Evolutionary conservation across 2,329 filamentous ascomycete genomes (phyloP), one percentile per base, ranked within the genome.

Genomic region (Fonsecaea erecta): DNA sequence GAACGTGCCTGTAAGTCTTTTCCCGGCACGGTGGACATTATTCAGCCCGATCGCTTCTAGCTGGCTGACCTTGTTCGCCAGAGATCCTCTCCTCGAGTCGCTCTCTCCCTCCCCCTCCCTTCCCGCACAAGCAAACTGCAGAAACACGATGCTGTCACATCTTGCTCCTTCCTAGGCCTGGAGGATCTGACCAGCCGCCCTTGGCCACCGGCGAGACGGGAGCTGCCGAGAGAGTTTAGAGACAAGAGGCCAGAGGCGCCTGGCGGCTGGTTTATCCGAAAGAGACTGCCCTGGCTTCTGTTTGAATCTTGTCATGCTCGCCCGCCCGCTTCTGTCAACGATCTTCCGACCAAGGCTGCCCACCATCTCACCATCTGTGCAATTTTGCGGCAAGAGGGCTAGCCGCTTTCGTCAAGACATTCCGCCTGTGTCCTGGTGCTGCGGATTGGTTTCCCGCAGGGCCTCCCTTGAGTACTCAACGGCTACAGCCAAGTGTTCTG

Each of bases 91-190:
- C 6, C 37, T 40, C 16, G 9, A 2, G 18, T 8, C n/a, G n/a
- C 5, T 11, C 37, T 4, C 37, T n/a, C 14, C 11, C 21, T 48
- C 18, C 26, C 11, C 18, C 43, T 48, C 43, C 26, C 43, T 14
- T 16, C 43, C n/a, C 18, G 11, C 43, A 24, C 21, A 48, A 48
- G 43, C 43, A 48, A 48, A 48, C 43, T 48, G 43, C 43, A 48
- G 43, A 48, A n/a, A 30, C 11, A 48, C 18, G 21, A 48, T 48
- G 43, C 43, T 48, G 43, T 48, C 43, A 48, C 43, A 48, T 48
- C 43, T 48, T 48, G 18, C 18, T 7, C 6, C 11, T 24, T 48
- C 43, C 43, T 8, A 24, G 11, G 26, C 43, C 43, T 48, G 11
- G 4, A 12, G 43, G 6, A 24, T 9, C 26, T 48, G 43, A 48